Base-by-base conservation (phyloP, 768 basidiomycete genomes). In the Lactarius quietus region DNA sequence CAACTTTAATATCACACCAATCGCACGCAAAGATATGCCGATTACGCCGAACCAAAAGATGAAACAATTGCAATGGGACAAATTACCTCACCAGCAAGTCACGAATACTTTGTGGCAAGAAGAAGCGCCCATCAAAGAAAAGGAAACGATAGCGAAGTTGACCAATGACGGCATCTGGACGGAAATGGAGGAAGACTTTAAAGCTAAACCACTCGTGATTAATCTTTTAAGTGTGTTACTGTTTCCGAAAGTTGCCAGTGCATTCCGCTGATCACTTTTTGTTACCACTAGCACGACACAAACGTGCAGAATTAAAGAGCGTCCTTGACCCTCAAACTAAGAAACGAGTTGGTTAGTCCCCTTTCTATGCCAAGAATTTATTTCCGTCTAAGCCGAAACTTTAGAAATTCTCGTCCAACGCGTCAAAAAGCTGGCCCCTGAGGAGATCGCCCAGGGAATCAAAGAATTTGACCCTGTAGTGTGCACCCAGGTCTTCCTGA, bases 21-120 rank as follows among this genome's bases (percentile, higher is more conserved):
- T n/a, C 56, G 80, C 82, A 53, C 89, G 93, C 57, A 98, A 98
- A 76, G 92, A 93, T 72, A 84, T 97, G 73, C 82, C 86, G 3
- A 82, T 94, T 51, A 88, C 91, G 36, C 92, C 95, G 2, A 87
- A 83, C 65, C 90, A 86, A 39, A 94, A 95, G 82, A 94, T 98
- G 91, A 98, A 98, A 74, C 95, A 98, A 74, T 79, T 99, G 62
- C 95, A 98, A 73, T 99, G 96, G 96, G 95, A 98, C 74, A 98
- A 98, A 72, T 82, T 99, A n/a, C 87, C 92, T 28, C 93, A 93
- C 63, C 88, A 90, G 69, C 88, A 92, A 70, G 87, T 93, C 38
- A 80, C 80, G 1, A 90, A 89, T 73, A 98, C 95, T 0, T 78
- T 98, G 17, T 99, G 94, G 91, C 89, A 82, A 59, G 83, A 83